Base-by-base conservation (phyloP, 2,329 filamentous ascomycete species). In the Verticillium isaacii region DNA sequence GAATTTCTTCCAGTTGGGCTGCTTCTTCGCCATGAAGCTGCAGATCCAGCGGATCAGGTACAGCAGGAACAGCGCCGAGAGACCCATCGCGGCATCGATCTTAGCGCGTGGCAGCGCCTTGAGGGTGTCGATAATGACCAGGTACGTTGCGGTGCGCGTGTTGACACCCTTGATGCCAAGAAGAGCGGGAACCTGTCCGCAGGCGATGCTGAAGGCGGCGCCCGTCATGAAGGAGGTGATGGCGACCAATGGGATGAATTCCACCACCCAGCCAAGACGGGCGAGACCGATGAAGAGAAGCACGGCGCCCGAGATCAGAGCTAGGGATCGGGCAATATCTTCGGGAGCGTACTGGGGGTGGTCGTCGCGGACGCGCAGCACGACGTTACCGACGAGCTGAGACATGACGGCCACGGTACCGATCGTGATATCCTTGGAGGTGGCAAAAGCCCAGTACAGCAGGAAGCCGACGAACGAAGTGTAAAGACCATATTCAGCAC, bases 351-450 rank as follows among this genome's bases (percentile, higher is more conserved):
- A 76, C n/a, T 68, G 60, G 23, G 76, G 74, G 32, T 74, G 69
- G 2, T 66, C 62, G 5, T 71, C 69, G 17, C 73, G 68, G 34
- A 82, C 75, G 17, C 74, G 70, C 37, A 70, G 67, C 25, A 82
- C 69, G 56, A 80, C 76, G 64, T 80, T 79, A 17, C 80, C 81
- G 12, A 82, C 79, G 6, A 83, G 76, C 25, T 81, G 76, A 7
- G 81, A 83, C 60, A 80, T 80, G 41, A 83, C 77, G 15, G 81
- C 80, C 23, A 66, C 64, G 36, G 64, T 65, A 32, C 90, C 90
- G 62, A 93, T 93, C 11, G 90, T 92, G 71, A 94, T 93, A 72
- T 94, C 91, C 70, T 93, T 93, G 8, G 91, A 93, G 0, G 90
- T 93, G 39, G 89, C 91, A 70, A 93, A 93, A 62, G 92, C 84